Evolutionary conservation across 768 basidiomycete genomes (phyloP).

Genomic region (Pleurotus eryngii): DNA sequence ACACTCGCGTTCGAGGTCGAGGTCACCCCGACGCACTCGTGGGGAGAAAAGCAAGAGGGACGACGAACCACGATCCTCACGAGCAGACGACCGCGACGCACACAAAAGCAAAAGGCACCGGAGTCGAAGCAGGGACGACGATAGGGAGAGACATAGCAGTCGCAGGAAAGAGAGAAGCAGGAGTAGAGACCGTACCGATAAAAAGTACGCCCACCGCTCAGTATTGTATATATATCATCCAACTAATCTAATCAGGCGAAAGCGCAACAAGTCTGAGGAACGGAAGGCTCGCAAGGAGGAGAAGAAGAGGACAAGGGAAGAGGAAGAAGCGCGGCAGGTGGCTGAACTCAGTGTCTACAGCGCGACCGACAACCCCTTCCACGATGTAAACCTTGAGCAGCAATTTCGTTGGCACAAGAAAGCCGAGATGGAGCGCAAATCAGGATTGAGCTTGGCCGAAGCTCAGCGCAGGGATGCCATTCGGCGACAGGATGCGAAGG

Average conservation of each 20-base stretch:
- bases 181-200: slow-evolving; percentile 38
- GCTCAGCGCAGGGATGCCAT: slow-evolving; percentile 75
- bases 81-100: slow-evolving; percentile 28
- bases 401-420: slow-evolving; percentile 99
- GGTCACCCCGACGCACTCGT: slow-evolving; percentile 39
- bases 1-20: slow-evolving; percentile 43
- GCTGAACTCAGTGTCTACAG: slow-evolving; percentile 97
- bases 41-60: slow-evolving; percentile 34
- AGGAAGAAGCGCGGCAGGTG: slow-evolving; percentile 88
- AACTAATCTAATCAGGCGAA: slow-evolving; percentile 47
- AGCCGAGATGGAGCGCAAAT: slow-evolving; percentile 90
- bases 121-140: slow-evolving; percentile 26
- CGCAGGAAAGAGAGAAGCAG: slow-evolving; percentile 33
- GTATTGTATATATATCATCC: not conserved
- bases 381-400: slow-evolving; percentile 93
- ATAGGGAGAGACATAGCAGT: slow-evolving; percentile 19
- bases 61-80: slow-evolving; percentile 27
- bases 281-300: slow-evolving; percentile 83
- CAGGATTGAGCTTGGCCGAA: slow-evolving; percentile 77
- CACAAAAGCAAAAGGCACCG: slow-evolving; percentile 25
- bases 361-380: slow-evolving; percentile 96
- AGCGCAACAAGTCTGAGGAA: slow-evolving; percentile 85
- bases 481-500: slow-evolving; percentile 86
- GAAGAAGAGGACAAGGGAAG: slow-evolving; percentile 77
- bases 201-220: slow-evolving; percentile 35